Evolutionary conservation across 1,139 yeast species (phyloP).

Genomic region (Hemisphaericaspora xylanilytica): DNA sequence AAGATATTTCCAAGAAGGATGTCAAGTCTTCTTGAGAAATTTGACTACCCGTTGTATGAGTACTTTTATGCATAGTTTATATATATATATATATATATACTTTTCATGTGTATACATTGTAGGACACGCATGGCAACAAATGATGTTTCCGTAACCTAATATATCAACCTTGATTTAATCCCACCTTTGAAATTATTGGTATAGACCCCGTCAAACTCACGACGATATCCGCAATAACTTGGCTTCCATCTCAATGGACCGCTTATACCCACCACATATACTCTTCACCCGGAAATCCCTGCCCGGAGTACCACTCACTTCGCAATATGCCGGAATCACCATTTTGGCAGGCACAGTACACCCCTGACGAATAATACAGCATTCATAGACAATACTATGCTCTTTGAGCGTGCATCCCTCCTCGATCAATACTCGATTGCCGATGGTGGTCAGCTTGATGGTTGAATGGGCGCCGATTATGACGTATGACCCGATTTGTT

Average conservation of each 20-base stretch:
- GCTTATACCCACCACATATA: slow-evolving; percentile 42
- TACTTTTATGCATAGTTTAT: not conserved
- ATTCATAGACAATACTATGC: slow-evolving; percentile 57
- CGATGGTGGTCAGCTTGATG: slow-evolving; percentile 51
- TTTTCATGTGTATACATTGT: no score
- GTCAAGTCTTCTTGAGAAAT: no score
- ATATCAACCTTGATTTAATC: no score
- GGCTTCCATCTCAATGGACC: slow-evolving; percentile 41
- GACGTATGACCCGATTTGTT: slow-evolving; percentile 59
- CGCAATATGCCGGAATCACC: slow-evolving; percentile 61
- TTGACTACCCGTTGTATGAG: slow-evolving; percentile 7
- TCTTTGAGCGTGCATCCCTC: slow-evolving; percentile 36
- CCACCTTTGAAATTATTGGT: no score
- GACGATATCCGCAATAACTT: slow-evolving; percentile 29
- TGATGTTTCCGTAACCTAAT: no score
- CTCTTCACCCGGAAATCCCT: slow-evolving; percentile 25
- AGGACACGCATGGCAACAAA: no score
- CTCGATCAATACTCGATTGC: slow-evolving; percentile 57
- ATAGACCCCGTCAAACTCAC: no score
- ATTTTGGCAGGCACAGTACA: slow-evolving; percentile 53
- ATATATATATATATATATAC: not conserved
- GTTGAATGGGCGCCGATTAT: slow-evolving; percentile 45
- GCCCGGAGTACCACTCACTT: slow-evolving; percentile 44
- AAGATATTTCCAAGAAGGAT: slow-evolving; percentile 22
- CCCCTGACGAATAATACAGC: slow-evolving; percentile 51